Base-by-base conservation (phyloP, 495 filamentous ascomycete species). In the Friedmanniomyces endolithicus region DNA sequence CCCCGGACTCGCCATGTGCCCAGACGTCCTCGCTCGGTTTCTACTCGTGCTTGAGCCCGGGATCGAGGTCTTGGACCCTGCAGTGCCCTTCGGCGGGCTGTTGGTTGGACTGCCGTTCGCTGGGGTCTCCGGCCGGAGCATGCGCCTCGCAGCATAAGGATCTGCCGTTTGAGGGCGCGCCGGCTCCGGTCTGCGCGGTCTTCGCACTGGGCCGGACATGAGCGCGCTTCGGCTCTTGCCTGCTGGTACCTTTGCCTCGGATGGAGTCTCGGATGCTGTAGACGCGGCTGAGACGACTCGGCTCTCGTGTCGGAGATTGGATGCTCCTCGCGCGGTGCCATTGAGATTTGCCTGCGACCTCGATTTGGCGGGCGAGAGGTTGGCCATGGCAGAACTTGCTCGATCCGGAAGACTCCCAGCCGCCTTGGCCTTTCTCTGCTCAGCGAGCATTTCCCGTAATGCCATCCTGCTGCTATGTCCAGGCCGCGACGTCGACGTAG, bases 381-480 rank as follows among this genome's bases (percentile, higher is more conserved):
- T 72, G 19, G 82, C 72, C 76, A 85, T 85, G 48, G 85, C 86
- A 27, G 88, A 90, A 51, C 77, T 84, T 4, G 87, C 85, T 16
- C 87, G 79, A 39, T 82, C 72, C 19, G 81, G 82, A 17, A 85
- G 62, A 39, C 75, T 76, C 65, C 75, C 83, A 24, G 75, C 68
- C 52, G 76, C 75, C 50, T 59, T 77, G 25, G 78, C 79, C 64
- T 79, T 86, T 70, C 88, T 90, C 57, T 88, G 83, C 6, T 87
- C 88, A 52, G 89, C 74, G 70, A 95, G 90, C 8, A 85, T 78
- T 55, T 95, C 89, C 55, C 73, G 88, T 68, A 82, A 78, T 68
- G 71, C 79, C 56, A 71, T 75, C 49, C 73, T 80, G 23, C 75
- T 77, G 25, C 75, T 73, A 11, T 75, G 74, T 33, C 67, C 70